Base-by-base conservation (phyloP, 768 basidiomycete species). In the Lentinula sp. region DNA sequence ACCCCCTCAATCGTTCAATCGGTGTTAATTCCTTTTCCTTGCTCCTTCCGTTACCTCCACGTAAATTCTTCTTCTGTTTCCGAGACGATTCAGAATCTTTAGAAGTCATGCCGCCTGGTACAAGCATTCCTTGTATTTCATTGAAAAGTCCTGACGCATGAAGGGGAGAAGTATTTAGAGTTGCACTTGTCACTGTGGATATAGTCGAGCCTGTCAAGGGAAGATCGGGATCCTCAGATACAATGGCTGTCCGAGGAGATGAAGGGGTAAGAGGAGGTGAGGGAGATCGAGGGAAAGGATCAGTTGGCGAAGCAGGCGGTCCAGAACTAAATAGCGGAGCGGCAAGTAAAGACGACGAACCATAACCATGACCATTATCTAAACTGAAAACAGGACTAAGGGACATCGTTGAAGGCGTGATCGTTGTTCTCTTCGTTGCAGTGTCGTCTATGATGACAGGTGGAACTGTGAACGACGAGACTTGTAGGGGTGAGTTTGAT, bases 51-150 rank as follows among this genome's bases (percentile, higher is more conserved):
- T 31, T 45, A 4, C 11, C 21, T 39, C 28, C 40, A 9, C 23
- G 16, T 13, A n/a, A 39, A 5, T 39, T 64, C 59, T 40, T 46
- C 10, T 15, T 35, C 13, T n/a, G 16, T 57, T 15, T 23, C 32
- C 46, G 18, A 80, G 65, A 34, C 76, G 74, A n/a, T 78, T 78
- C 4, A 78, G 74, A 34, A 67, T n/a, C 16, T 15, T 7, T 16
- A n/a, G 39, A 11, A 31, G 42, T 40, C 40, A 50, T 49, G 16
- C 32, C 50, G 21, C 59, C 57, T 6, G 57, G 57, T 18, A 28
- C 57, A 21, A 59, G 57, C 48, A 60, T 60, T 51, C 48, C 59
- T 40, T 42, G 45, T 6, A 60, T 50, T n/a, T 53, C 59, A 18
- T 60, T 52, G 37, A 60, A 51, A 4, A 60, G 50, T 2, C 59